phyloP scores from a whole-genome alignment of 2,329 filamentous ascomycete species.

The Iodosphaeria phyllophila region DNA sequence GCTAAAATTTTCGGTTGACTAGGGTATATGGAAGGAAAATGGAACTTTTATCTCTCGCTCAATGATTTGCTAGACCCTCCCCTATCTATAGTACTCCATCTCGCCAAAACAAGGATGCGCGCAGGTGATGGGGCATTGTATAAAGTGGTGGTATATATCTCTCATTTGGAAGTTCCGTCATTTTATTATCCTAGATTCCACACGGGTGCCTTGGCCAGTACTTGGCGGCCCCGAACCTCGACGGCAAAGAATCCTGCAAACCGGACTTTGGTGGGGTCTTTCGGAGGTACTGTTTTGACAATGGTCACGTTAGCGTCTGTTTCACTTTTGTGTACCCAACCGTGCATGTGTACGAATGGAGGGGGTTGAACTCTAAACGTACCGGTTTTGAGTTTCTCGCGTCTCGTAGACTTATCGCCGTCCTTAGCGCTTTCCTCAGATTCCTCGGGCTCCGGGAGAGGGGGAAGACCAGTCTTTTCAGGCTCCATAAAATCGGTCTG shows the following conservation, averaged over 20 bases:
- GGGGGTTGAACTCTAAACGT: too few relatives aligned
- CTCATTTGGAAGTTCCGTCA: not conserved
- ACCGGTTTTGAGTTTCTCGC: constrained; percentile 28
- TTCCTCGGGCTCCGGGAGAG: constrained; percentile 28
- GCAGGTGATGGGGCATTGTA: too few relatives aligned
- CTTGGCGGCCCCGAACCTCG: constrained; percentile 58
- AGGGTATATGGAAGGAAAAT: too few relatives aligned
- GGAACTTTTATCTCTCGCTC: too few relatives aligned
- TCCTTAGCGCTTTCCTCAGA: constrained; percentile 18
- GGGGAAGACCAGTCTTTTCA: constrained; percentile 52
- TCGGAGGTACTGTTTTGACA: constrained; percentile 16
- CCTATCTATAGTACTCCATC: not conserved
- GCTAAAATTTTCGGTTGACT: too few relatives aligned
- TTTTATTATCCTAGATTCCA: constrained; percentile 25
- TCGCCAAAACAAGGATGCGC: too few relatives aligned
- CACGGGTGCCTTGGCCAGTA: constrained; percentile 58
- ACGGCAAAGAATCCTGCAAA: constrained; percentile 60
- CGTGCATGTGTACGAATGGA: constrained; percentile 14
- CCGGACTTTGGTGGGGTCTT: constrained; percentile 39
- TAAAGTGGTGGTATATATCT: too few relatives aligned
- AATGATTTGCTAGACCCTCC: too few relatives aligned
- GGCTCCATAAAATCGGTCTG: constrained; percentile 66
- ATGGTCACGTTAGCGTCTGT: constrained; percentile 22
- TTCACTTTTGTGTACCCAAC: constrained; percentile 13
- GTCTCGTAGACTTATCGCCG: constrained; percentile 17